These are phyloP conservation scores for Globisporangium cystogenes DNA, from an alignment of 352 stramenopile genomes.

Conservation along the genomic window DNA sequence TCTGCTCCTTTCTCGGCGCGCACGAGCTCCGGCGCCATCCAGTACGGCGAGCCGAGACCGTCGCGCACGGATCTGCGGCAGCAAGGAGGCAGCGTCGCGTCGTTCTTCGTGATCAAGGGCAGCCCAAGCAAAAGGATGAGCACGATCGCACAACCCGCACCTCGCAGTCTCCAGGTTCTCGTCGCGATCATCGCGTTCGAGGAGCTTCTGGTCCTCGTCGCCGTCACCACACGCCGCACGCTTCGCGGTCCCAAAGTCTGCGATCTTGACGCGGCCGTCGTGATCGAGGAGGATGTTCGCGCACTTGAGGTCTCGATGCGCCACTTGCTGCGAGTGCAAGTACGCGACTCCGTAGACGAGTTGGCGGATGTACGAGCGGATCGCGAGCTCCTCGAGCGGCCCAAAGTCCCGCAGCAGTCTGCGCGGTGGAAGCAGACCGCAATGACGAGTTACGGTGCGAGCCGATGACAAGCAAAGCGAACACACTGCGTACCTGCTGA, in stretches of 20 bases:
- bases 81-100: background rate
- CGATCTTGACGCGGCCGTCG: conserved; percentile 70
- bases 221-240: conserved; percentile 3
- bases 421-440: background rate
- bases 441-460: background rate
- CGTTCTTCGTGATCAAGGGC: background rate
- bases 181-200: background rate
- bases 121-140: background rate
- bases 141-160: conserved; percentile 6
- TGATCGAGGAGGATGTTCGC: conserved; percentile 76
- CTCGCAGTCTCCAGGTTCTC: conserved; percentile 10
- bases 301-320: conserved; percentile 87
- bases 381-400: conserved; percentile 52
- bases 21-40: conserved; percentile 95
- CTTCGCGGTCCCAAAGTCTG: conserved; percentile 84
- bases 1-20: conserved; percentile 64
- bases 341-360: conserved; percentile 63
- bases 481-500: conserved; percentile 40
- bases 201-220: conserved; percentile 3
- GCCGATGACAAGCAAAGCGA: background rate
- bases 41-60: conserved; percentile 89
- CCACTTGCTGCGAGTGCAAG: conserved; percentile 63
- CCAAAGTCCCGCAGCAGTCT: conserved; percentile 84
- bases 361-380: conserved; percentile 49
- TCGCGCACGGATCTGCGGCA: conserved; percentile 49